These are phyloP conservation scores for Pyrenophora teres DNA, from an alignment of 2,329 filamentous ascomycete species.

Conservation along the genomic window DNA sequence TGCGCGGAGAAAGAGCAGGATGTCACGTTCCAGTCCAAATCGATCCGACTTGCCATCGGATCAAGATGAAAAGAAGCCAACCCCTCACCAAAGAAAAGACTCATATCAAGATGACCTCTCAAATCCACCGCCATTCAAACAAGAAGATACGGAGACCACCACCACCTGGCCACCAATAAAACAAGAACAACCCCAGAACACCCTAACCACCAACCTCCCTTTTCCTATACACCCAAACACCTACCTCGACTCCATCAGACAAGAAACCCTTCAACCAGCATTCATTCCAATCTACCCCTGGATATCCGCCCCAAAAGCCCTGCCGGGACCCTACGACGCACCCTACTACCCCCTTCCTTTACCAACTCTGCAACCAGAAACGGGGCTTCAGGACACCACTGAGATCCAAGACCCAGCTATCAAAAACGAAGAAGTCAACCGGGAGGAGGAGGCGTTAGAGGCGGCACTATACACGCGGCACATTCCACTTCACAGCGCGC, in stretches of 20 bases:
- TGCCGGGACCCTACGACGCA: conserved; percentile 45
- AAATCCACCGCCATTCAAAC: background rate
- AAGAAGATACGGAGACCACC: background rate
- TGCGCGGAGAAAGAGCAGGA: conserved; percentile 26
- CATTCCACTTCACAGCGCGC: conserved; percentile 30
- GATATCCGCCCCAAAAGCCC: conserved; percentile 35
- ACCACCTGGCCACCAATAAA: background rate
- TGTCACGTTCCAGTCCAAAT: background rate
- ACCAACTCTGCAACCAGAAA: conserved; percentile 26
- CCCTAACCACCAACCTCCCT: background rate
- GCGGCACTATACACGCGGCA: conserved; percentile 33
- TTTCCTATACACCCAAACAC: conserved; percentile 9
- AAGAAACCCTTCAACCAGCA: conserved; percentile 22
- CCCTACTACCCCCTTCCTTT: conserved; percentile 41
- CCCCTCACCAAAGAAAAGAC: conserved; percentile 6
- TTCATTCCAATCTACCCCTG: conserved; percentile 41
- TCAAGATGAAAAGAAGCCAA: background rate
- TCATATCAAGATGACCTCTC: conserved; percentile 1
- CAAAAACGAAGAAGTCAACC: conserved; percentile 10
- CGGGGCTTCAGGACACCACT: conserved; percentile 14
- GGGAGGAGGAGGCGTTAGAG: conserved; percentile 2
- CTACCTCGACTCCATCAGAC: conserved; percentile 19
- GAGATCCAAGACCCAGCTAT: conserved; percentile 10
- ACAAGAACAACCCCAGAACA: background rate
- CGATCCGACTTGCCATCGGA: conserved; percentile 2